Percentiles rank a stretch among this genome's conserved stretches.
phyloP scores from a whole-genome alignment of 768 basidiomycete species.

The Suillus placidus region DNA sequence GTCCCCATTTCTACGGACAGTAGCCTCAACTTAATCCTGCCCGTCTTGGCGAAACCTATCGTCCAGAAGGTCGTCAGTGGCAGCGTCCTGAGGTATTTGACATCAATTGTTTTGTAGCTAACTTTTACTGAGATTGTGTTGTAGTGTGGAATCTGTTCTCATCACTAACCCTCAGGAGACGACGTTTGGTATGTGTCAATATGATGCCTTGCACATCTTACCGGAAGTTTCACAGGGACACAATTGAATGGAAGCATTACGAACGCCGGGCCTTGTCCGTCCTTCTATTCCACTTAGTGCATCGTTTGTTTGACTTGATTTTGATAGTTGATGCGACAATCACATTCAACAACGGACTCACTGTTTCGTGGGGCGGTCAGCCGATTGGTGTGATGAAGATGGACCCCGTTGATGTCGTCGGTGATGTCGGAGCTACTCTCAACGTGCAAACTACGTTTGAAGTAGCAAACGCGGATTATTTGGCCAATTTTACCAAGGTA shows the following conservation, averaged over 20 bases:
- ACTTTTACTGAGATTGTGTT: slow-evolving; percentile 3
- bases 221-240: slow-evolving; percentile 41
- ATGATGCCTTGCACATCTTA: neutral
- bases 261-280: slow-evolving; percentile 73
- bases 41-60: slow-evolving; percentile 71
- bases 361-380: slow-evolving; percentile 60
- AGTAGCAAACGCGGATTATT: slow-evolving; percentile 56
- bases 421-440: slow-evolving; percentile 66
- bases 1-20: slow-evolving; percentile 64
- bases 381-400: slow-evolving; percentile 62
- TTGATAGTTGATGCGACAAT: slow-evolving; percentile 64
- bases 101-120: slow-evolving; percentile 2
- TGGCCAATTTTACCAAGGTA: slow-evolving; percentile 69
- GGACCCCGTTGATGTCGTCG: slow-evolving; percentile 57
- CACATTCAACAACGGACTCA: slow-evolving; percentile 62
- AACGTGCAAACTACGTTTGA: slow-evolving; percentile 56
- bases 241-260: slow-evolving; percentile 63
- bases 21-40: slow-evolving; percentile 64
- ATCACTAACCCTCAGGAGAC: slow-evolving; percentile 60
- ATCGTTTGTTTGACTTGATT: slow-evolving; percentile 12
- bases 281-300: neutral
- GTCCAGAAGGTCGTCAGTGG: slow-evolving; percentile 70
- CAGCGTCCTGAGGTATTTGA: slow-evolving; percentile 51
- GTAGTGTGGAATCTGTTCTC: slow-evolving; percentile 59
- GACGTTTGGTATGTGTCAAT: slow-evolving; percentile 51